Base-by-base conservation (phyloP, 257 asterid species). In the Nicotiana obtusifolia region DNA sequence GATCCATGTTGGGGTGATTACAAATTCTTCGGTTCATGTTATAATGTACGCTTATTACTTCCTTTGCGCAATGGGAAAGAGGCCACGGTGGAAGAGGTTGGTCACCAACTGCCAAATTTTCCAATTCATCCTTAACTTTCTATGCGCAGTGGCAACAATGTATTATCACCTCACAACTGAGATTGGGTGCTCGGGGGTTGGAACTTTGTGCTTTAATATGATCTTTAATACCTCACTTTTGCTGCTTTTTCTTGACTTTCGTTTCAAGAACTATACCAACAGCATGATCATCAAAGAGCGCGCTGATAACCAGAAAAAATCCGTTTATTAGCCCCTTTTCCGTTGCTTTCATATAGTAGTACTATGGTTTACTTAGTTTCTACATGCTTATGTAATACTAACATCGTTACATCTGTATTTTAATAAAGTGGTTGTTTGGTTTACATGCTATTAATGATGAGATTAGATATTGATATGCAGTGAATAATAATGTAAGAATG, bases 21-120 rank as follows among this genome's bases (percentile, higher is more conserved):
- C 97, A 10, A 94, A 94, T 69, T 91, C 97, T 60, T 56, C 86
- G 24, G 98, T 94, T 82, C 97, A 94, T 87, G 98, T 94, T 88
- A 84, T 91, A 77, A 94, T 92, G 97, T 94, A 94, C 87, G 94
- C 78, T 0, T 94, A 92, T 78, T 94, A 92, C 82, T 86, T 94
- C 56, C 52, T 91, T 82, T 84, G 90, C 81, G 93, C 90, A 49
- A 35, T 88, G 44, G 97, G 95, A 81, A 60, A 81, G 5, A 87
- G 95, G 80, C 94, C 97, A 33, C 31, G 89, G 88, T 94, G 97
- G 98, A 94, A 94, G 93, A 88, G 93, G 31, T 14, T 87, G 84
- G 97, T 94, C 37, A 94, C 98, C n/a, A 88, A 94, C 26, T 88
- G 85, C 49, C 97, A 94, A 89, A 94, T 94, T 17, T 2, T 89